phyloP scores from a whole-genome alignment of 73 alveolate species.

The Paramecium primaurelia region DNA sequence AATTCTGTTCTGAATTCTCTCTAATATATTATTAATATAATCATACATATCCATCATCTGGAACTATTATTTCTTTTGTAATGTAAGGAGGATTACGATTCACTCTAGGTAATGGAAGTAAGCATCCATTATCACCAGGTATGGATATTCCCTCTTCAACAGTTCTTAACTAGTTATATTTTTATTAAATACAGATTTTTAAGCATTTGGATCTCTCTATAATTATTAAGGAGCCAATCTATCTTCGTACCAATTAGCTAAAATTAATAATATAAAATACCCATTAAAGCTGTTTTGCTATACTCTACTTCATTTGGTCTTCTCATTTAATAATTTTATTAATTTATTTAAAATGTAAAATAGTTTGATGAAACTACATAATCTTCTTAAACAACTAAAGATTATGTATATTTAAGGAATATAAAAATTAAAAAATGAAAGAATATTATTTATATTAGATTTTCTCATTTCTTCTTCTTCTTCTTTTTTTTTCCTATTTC shows the following conservation, averaged over 20 bases:
- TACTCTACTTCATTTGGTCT: slow-evolving; percentile 37
- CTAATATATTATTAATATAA: not conserved
- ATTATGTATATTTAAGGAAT: no score
- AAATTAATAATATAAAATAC: not conserved
- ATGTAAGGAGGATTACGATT: slow-evolving; percentile 39
- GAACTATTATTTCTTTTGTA: slow-evolving; percentile 32
- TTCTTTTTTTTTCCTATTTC: slow-evolving; percentile 50
- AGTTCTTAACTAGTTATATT: not conserved
- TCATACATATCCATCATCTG: slow-evolving; percentile 44
- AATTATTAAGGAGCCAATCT: slow-evolving; percentile 25
- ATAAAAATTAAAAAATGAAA: not conserved
- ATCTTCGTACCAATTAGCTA: slow-evolving; percentile 54
- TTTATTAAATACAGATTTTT: not conserved
- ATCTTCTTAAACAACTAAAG: no score
- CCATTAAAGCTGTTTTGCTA: slow-evolving; percentile 19
- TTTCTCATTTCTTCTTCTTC: slow-evolving; percentile 40
- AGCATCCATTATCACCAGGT: slow-evolving; percentile 45
- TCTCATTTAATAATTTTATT: slow-evolving; percentile 16
- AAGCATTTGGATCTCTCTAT: slow-evolving; percentile 23
- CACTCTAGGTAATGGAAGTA: slow-evolving; percentile 44
- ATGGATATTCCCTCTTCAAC: slow-evolving; percentile 33
- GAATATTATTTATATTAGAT: not conserved
- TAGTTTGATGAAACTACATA: not conserved
- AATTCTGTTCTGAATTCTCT: slow-evolving; percentile 45
- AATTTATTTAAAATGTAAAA: not conserved